phyloP scores from a whole-genome alignment of 163 green algal species.

The Chlamydomonas reinhardtii region DNA sequence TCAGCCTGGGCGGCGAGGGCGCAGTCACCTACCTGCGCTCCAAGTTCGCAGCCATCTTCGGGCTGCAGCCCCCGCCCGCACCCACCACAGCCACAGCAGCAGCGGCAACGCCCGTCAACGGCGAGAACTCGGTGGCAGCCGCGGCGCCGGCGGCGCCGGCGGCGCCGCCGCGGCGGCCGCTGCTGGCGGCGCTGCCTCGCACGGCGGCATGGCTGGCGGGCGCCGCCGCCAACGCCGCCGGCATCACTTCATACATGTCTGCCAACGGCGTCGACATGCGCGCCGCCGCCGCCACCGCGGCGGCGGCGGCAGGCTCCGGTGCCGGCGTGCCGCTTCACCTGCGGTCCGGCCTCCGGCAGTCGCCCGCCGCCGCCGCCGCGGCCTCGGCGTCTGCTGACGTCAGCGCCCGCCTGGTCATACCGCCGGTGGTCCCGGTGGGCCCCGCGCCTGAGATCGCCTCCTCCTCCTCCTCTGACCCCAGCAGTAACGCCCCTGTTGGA shows the following conservation, averaged over 20 bases:
- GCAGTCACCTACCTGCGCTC: slow-evolving; percentile 61
- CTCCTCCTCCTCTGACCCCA: background rate
- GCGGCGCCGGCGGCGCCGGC: background rate
- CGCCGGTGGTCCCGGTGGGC: slow-evolving; percentile 46
- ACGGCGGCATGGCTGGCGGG: slow-evolving; percentile 67
- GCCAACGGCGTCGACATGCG: slow-evolving; percentile 38
- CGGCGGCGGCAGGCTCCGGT: background rate
- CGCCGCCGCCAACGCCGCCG: slow-evolving; percentile 32
- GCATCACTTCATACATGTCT: slow-evolving; percentile 18
- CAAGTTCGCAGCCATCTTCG: slow-evolving; percentile 60
- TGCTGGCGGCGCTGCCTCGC: slow-evolving; percentile 59
- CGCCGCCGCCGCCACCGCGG: slow-evolving; percentile 20
- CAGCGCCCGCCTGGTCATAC: background rate
- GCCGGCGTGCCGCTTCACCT: slow-evolving; percentile 1
- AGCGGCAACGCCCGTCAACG: background rate
- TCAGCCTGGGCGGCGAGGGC: slow-evolving; percentile 29
- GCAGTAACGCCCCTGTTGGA: slow-evolving; percentile 12
- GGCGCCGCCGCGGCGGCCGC: background rate
- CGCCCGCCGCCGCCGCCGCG: background rate
- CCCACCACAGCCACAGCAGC: background rate
- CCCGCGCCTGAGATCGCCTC: slow-evolving; percentile 11
- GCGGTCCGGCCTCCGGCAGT: background rate
- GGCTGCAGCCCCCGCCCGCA: background rate
- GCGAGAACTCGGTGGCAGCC: background rate
- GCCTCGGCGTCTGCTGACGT: background rate